A percentile compares a stretch with the other conserved stretches of the same genome.
phyloP scores from a whole-genome alignment of 345 rosid species.

The Cochlearia excelsa region DNA sequence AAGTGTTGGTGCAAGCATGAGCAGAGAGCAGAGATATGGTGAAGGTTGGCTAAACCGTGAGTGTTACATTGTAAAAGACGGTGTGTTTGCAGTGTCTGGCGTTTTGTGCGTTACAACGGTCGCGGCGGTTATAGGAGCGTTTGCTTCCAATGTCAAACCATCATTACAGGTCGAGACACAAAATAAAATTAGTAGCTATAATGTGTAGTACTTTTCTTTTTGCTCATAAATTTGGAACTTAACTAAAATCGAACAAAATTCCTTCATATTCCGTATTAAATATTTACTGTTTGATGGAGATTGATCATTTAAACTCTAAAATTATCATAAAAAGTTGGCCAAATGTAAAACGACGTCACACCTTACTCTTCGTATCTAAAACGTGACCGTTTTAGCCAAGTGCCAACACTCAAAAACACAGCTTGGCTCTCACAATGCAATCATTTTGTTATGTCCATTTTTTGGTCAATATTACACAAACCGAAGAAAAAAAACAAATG shows the following conservation, averaged over 20 bases:
- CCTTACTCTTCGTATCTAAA: no score
- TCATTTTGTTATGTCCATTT: no score
- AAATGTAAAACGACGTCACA: no score
- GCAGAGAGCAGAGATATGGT: slow-evolving; percentile 59
- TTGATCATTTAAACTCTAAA: not conserved
- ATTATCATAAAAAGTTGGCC: no score
- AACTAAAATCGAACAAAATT: slow-evolving; percentile 7
- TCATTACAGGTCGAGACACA: slow-evolving; percentile 16
- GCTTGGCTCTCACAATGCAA: no score
- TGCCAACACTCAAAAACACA: no score
- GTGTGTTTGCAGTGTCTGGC: slow-evolving; percentile 54
- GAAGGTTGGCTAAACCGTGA: slow-evolving; percentile 71
- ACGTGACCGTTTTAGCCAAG: no score
- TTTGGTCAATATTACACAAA: no score
- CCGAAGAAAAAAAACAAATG: no score
- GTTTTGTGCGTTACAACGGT: slow-evolving; percentile 37
- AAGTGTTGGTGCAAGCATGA: slow-evolving; percentile 62
- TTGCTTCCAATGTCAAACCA: slow-evolving; percentile 20
- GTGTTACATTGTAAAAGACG: slow-evolving; percentile 64
- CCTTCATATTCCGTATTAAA: not conserved
- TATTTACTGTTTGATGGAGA: slow-evolving; percentile 24
- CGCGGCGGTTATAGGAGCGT: slow-evolving; percentile 40
- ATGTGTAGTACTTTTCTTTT: slow-evolving; percentile 13
- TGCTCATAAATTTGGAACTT: not conserved
- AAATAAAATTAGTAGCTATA: slow-evolving; percentile 19